These are phyloP conservation scores for Talaromyces sp. DNA, from an alignment of 2,329 filamentous ascomycete genomes.

Conservation along the genomic window DNA sequence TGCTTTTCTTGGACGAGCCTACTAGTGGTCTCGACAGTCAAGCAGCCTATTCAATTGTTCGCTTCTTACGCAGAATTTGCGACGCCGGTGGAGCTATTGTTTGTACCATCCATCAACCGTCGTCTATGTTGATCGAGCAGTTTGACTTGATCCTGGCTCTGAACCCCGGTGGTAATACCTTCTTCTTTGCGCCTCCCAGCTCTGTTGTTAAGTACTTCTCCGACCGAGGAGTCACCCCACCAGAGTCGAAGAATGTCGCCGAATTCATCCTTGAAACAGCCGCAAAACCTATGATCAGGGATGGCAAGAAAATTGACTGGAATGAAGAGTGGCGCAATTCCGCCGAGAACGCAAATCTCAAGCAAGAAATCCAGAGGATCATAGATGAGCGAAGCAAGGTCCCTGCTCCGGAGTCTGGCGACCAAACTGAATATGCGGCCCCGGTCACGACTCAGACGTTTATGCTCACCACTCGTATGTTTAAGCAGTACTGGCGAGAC, in stretches of 20 bases:
- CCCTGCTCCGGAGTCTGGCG: conserved; percentile 34
- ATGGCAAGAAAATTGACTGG: conserved; percentile 63
- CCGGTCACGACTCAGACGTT: conserved; percentile 58
- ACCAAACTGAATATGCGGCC: conserved; percentile 59
- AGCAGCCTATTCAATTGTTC: conserved; percentile 63
- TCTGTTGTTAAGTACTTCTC: conserved; percentile 65
- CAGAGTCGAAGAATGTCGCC: conserved; percentile 61
- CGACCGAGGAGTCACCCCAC: conserved; percentile 61
- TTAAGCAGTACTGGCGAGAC: conserved; percentile 70
- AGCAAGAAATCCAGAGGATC: conserved; percentile 63
- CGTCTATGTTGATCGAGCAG: conserved; percentile 63
- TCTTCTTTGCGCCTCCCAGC: conserved; percentile 70
- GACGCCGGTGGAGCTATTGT: conserved; percentile 66
- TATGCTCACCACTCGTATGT: conserved; percentile 65
- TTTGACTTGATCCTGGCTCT: conserved; percentile 71
- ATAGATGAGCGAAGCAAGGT: conserved; percentile 53
- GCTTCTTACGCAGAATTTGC: conserved; percentile 64
- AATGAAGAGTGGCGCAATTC: conserved; percentile 70
- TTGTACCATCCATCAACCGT: conserved; percentile 71
- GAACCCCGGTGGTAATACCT: conserved; percentile 64
- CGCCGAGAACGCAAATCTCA: conserved; percentile 54
- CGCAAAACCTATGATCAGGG: conserved; percentile 51
- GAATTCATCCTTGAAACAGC: conserved; percentile 65
- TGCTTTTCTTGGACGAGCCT: conserved; percentile 69
- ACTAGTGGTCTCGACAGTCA: conserved; percentile 68